Conservation (phyloP, 768 basidiomycete species). For the Suillus ampliporus region DNA sequence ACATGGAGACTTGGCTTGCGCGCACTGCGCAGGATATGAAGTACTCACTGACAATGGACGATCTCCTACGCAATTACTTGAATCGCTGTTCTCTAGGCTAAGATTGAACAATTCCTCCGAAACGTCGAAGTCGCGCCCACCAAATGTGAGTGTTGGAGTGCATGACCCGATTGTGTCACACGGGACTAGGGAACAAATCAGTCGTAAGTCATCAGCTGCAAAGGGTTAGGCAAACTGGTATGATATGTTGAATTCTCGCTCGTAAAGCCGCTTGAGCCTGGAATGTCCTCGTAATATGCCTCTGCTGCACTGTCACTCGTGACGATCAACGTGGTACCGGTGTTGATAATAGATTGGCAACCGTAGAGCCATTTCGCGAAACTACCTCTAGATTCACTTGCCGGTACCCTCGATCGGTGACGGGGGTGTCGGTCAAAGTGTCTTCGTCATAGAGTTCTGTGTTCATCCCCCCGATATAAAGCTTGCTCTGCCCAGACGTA, state of each 20-base stretch:
- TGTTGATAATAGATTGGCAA: constrained; percentile 43
- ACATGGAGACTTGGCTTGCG: too few relatives aligned
- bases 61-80: constrained; percentile 44
- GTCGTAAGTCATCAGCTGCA: not conserved
- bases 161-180: constrained; percentile 35
- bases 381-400: constrained; percentile 42
- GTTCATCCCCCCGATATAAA: constrained; percentile 64
- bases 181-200: constrained; percentile 29
- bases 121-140: constrained; percentile 44
- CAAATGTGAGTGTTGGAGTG: constrained; percentile 44
- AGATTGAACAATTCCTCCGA: constrained; percentile 46
- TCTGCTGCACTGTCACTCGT: constrained; percentile 33
- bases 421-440: constrained; percentile 42
- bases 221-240: not conserved
- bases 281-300: constrained; percentile 36
- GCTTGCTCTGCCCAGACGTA: constrained; percentile 48
- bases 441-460: constrained; percentile 47
- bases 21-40: not conserved
- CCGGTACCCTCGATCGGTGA: constrained; percentile 44
- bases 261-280: constrained; percentile 31
- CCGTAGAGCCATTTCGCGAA: constrained; percentile 20
- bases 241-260: not conserved
- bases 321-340: constrained; percentile 34
- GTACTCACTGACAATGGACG: constrained; percentile 1
- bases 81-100: constrained; percentile 39